Conservation (phyloP, 805 yeast genomes). For the Saccharomycodes ludwigii region DNA sequence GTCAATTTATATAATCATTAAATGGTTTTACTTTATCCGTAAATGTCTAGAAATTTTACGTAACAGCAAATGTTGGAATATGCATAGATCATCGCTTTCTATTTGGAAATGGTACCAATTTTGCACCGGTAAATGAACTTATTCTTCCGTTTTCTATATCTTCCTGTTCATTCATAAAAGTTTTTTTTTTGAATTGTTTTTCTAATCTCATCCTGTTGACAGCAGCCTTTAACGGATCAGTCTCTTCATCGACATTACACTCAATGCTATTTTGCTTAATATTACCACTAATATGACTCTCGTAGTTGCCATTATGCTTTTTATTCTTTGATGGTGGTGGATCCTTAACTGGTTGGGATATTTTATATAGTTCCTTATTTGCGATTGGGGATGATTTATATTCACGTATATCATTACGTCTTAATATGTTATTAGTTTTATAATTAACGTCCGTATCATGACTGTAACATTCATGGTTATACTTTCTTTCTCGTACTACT, state of each 20-base stretch:
- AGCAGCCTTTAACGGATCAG: constrained; percentile 1
- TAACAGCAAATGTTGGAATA: not conserved
- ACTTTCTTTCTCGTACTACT: not conserved
- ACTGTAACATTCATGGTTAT: too few relatives aligned
- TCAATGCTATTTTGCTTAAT: too few relatives aligned
- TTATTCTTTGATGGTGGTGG: too few relatives aligned
- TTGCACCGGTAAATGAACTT: constrained; percentile 1
- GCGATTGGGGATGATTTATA: too few relatives aligned
- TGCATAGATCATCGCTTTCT: constrained; percentile 2
- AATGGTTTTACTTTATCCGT: not conserved
- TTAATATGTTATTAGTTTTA: too few relatives aligned
- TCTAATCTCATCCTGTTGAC: constrained; percentile 1
- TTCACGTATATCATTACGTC: too few relatives aligned
- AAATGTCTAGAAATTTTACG: not conserved
- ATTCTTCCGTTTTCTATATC: not conserved
- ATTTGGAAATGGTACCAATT: not conserved
- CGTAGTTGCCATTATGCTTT: too few relatives aligned
- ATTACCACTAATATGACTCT: not conserved
- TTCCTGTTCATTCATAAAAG: not conserved
- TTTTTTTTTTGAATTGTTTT: not conserved
- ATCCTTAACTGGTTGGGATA: too few relatives aligned
- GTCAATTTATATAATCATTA: constrained; percentile 25
- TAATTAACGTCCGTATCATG: too few relatives aligned
- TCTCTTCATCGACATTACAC: too few relatives aligned
- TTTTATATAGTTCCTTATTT: too few relatives aligned